A percentile compares a stretch with the other conserved stretches of the same genome.
phyloP scores from a whole-genome alignment of 1,139 yeast genomes.

The Debaryomyces robertsiae region DNA sequence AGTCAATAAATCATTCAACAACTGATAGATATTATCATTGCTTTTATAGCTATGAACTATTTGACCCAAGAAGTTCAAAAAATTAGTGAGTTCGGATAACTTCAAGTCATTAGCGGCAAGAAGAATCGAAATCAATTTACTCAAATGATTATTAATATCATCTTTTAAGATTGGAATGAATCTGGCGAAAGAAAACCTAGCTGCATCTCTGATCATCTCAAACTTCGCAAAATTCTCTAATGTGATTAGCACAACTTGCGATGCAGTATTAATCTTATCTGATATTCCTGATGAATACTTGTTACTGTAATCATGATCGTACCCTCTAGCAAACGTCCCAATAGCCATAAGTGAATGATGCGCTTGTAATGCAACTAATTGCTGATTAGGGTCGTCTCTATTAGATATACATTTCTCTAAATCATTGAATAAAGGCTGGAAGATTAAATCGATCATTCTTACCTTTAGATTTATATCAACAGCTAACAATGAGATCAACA shows the following conservation, averaged over 20 bases:
- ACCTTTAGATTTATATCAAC: conserved; percentile 40
- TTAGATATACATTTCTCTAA: conserved; percentile 62
- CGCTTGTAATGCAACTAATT: conserved; percentile 62
- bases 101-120: conserved; percentile 67
- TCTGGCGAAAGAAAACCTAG: conserved; percentile 85
- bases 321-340: conserved; percentile 88
- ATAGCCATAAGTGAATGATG: conserved; percentile 88
- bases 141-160: conserved; percentile 57
- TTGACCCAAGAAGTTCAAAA: conserved; percentile 85
- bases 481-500: conserved; percentile 56
- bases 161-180: conserved; percentile 68
- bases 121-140: conserved; percentile 72
- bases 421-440: conserved; percentile 77
- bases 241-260: conserved; percentile 83
- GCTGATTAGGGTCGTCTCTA: conserved; percentile 39
- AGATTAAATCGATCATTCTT: conserved; percentile 58
- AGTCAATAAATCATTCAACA: conserved; percentile 70
- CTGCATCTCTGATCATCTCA: conserved; percentile 78
- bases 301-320: conserved; percentile 47
- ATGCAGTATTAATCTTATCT: conserved; percentile 65
- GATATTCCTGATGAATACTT: conserved; percentile 39
- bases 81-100: conserved; percentile 72
- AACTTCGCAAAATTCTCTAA: conserved; percentile 70
- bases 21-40: conserved; percentile 68
- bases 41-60: conserved; percentile 74